These are phyloP conservation scores for Leccinum incarnatum DNA, from an alignment of 768 basidiomycete species.

Conservation along the genomic window DNA sequence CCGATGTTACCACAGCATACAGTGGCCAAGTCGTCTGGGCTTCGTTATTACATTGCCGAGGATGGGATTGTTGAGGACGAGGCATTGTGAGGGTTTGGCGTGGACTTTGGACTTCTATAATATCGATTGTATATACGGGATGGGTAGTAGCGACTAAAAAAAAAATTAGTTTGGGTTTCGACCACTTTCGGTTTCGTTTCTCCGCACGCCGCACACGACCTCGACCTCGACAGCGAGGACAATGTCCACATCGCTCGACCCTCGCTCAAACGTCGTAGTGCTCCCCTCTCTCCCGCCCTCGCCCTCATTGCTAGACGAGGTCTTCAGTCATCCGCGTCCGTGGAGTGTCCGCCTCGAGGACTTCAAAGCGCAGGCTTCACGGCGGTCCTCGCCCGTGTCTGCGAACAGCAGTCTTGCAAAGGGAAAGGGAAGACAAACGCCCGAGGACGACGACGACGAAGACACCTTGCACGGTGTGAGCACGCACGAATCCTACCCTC, in stretches of 20 bases:
- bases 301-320: constrained; percentile 41
- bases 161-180: neutral
- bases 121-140: no score
- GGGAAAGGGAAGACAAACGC: constrained; percentile 35
- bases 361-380: constrained; percentile 19
- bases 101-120: no score
- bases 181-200: neutral
- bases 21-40: constrained; percentile 44
- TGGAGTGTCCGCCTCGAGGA: constrained; percentile 34
- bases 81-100: no score
- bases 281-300: constrained; percentile 38
- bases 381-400: constrained; percentile 14
- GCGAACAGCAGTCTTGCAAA: constrained; percentile 4
- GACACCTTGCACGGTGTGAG: constrained; percentile 17
- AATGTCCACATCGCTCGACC: constrained; percentile 19
- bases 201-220: constrained; percentile 1
- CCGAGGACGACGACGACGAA: constrained; percentile 18
- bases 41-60: constrained; percentile 49
- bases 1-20: constrained; percentile 52
- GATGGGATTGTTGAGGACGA: neutral
- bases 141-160: no score
- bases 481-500: constrained; percentile 51
- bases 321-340: constrained; percentile 37
- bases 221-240: constrained; percentile 14
- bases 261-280: constrained; percentile 5